Evolutionary conservation across 2,329 filamentous ascomycete species (phyloP).

Genomic region (Dothidotthia symphoricarpi): DNA sequence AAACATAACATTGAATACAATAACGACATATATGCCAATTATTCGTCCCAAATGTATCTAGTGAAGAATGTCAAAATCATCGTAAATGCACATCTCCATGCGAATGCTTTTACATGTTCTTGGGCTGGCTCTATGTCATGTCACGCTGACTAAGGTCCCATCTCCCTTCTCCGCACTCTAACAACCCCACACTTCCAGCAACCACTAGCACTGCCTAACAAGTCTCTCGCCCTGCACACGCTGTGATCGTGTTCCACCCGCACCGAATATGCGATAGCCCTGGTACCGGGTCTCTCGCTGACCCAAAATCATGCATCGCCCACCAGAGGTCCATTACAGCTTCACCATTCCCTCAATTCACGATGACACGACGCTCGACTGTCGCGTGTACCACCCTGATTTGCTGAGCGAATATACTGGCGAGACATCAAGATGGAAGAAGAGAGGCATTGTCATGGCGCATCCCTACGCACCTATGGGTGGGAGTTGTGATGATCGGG

Average conservation of each 20-base stretch:
- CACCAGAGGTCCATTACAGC: conserved; percentile 45
- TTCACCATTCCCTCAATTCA: conserved; percentile 83
- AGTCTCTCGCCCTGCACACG: no score
- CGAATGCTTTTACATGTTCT: no score
- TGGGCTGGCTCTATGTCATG: no score
- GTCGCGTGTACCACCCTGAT: conserved; percentile 70
- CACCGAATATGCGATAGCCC: conserved; percentile 24
- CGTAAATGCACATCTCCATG: no score
- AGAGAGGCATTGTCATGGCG: conserved; percentile 66
- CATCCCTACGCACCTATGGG: conserved; percentile 91
- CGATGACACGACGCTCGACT: conserved; percentile 72
- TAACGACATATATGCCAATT: no score
- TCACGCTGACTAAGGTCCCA: no score
- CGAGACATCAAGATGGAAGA: conserved; percentile 30
- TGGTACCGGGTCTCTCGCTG: conserved; percentile 20
- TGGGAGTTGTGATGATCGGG: conserved; percentile 77
- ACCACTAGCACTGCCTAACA: no score
- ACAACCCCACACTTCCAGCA: no score
- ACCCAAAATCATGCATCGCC: conserved; percentile 24
- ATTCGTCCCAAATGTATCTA: no score
- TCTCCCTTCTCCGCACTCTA: no score
- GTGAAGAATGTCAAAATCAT: no score
- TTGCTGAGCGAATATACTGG: conserved; percentile 17
- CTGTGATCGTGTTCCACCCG: background rate
- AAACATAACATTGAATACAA: no score